Base-by-base conservation (phyloP, 768 basidiomycete species). In the Macrolepiota dolichaula region DNA sequence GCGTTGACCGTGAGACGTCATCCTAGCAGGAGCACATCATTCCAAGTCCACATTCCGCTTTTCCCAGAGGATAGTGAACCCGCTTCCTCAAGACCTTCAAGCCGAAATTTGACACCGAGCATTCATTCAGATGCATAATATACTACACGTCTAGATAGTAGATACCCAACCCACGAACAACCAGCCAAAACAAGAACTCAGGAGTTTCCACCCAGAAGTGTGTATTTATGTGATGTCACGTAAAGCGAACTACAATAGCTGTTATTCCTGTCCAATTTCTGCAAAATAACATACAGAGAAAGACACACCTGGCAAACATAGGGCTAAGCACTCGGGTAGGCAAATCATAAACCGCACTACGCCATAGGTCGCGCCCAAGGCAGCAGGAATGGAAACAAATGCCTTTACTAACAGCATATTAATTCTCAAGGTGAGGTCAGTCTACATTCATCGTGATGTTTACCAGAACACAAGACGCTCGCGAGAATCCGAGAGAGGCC, bases 301-400 rank as follows among this genome's bases (percentile, higher is more conserved):
- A 51, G 12, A 61, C 65, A 40, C 42, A 85, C 84, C 82, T 84
- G 38, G 80, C 79, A 54, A 86, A 69, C 50, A 83, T 78, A 1
- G 87, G 86, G 49, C 81, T 77, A 54, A 86, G 69, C 0, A 84
- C 77, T 38, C 87, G 80, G 32, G 74, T 32, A 79, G 70, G 67
- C 83, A 85, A 75, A 86, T 85, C n/a, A 75, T 74, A 61, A 85
- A 81, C 63, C 86, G 83, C 11, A 84, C 75, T 46, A 87, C 70
- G 10, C 84, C 85, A 66, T 85, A 84, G 0, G 83, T 80, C 32
- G 79, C 77, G 10, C 85, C 87, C 29, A 88, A 70, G 7, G 81
- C 75, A 12, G 77, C 73, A 0, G 80, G 70, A 51, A 73, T 76
- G 1, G 84, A 84, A 4, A 76, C 71, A 57, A 78, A 72, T 57